Percentiles rank a stretch among this genome's conserved stretches.
These are phyloP conservation scores for Batrachochytrium dendrobatidis DNA, from an alignment of 371 early-diverging fungal genomes.

Conservation along the genomic window DNA sequence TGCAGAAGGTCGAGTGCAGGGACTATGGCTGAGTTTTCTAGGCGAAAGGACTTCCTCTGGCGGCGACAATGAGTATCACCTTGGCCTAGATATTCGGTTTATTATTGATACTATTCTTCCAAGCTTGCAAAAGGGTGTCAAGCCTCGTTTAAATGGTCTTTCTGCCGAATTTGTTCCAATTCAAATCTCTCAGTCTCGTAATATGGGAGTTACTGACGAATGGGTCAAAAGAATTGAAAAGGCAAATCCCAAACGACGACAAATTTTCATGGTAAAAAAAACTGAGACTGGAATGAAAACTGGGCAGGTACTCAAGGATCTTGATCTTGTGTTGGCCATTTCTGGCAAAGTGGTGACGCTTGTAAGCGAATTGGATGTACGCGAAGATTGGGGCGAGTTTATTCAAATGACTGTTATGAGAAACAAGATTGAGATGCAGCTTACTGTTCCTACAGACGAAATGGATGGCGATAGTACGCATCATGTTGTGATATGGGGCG, in stretches of 20 bases:
- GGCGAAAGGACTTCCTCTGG: constrained; percentile 65
- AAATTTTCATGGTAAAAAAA: constrained; percentile 66
- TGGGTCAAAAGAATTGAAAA: constrained; percentile 71
- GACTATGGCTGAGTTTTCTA: constrained; percentile 77
- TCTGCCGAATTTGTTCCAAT: constrained; percentile 67
- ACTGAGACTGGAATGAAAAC: constrained; percentile 57
- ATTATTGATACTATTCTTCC: constrained; percentile 21
- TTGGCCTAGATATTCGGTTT: constrained; percentile 60
- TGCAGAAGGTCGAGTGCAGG: constrained; percentile 60
- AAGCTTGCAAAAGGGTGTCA: constrained; percentile 33
- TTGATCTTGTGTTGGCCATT: constrained; percentile 80
- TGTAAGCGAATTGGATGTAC: constrained; percentile 64
- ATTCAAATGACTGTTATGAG: constrained; percentile 58
- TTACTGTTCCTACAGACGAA: constrained; percentile 39
- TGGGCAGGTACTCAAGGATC: constrained; percentile 57
- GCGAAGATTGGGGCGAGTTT: constrained; percentile 31
- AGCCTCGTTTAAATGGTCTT: constrained; percentile 42
- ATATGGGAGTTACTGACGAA: constrained; percentile 68
- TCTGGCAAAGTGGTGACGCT: constrained; percentile 61
- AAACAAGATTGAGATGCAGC: constrained; percentile 52
- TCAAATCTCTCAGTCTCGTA: constrained; percentile 66
- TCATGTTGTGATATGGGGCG: constrained; percentile 73
- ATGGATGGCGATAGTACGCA: constrained; percentile 43
- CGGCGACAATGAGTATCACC: constrained; percentile 53
- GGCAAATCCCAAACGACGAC: constrained; percentile 60